Base-by-base conservation (phyloP, 1,139 yeast species). In the Saccharomyces hybrid region DNA sequence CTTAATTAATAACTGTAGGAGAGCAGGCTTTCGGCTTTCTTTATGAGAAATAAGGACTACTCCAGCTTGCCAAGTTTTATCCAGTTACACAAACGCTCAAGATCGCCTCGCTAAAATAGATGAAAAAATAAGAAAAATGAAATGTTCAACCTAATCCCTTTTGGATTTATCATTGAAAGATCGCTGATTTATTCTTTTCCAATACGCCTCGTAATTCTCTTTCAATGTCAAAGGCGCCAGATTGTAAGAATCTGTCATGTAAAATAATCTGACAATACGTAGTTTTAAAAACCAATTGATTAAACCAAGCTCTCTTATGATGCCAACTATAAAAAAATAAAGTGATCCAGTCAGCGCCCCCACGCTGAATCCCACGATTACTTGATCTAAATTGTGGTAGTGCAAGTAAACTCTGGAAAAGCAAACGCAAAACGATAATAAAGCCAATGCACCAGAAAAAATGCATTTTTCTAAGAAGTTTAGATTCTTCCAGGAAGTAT, bases 351-450 rank as follows among this genome's bases (percentile, higher is more conserved):
- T 67, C 0, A 77, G 64, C 0, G 73, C 63, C 0, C 98, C 99
- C 13, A 86, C 68, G 25, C 78, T 63, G 3, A 79, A 73, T 0
- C 99, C 99, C 9, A 85, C 87, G 11, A 78, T 53, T 1, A 91
- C 95, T 68, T 93, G 99, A 46, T 74, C 74, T 29, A 73, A 57
- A 26, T 88, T 79, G 69, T 93, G 99, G 68, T 93, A 93, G 57
- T 79, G 76, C 56, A 93, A 74, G 69, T 89, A 85, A 20, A 88
- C 85, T 54, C 99, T 75, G 4, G 96, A 88, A 56, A 75, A 79
- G 25, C 86, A 83, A 16, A 90, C 96, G 4, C 78, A 64, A 0
- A 69, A 52, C 7, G 84, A 72, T 9, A 77, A 52, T 1, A 51
- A 32, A 13, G 58, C 55, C 25, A 69, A 55, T 2, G 55, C 54